Evolutionary conservation across 495 filamentous ascomycete genomes (phyloP), one percentile per base, ranked within the genome.

Genomic region (Achaetomiella virescens): DNA sequence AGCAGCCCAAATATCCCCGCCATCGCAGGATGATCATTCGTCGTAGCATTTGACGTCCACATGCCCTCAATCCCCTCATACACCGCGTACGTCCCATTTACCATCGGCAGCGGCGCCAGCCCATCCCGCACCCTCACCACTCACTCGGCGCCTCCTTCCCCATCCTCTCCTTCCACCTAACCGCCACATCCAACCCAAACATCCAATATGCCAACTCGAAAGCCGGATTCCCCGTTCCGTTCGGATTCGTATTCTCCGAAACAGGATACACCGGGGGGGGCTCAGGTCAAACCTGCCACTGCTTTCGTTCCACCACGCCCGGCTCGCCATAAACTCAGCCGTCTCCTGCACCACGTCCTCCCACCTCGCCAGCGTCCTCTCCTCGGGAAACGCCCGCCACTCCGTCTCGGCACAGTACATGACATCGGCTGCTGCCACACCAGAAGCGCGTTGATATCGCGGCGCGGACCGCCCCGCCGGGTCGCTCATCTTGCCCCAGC

Each of bases 401-500:
- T 79, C 75, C 24, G 68, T 64, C 55, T 81, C 78, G 11, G 78
- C 78, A 54, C 80, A 79, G 52, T 74, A 76, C 68, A 80, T 74
- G 8, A 75, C 67, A 55, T 80, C 35, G 77, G 76, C 57, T 81
- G 78, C 55, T 81, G 78, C 78, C 78, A 81, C 50, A 80, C 79
- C 20, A 81, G 61, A 22, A 81, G 61, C 15, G 67, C 70, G 61
- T 81, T 80, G 59, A 81, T 81, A 56, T 80, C 77, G 15, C 8
- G 81, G 81, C 11, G 80, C 78, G 38, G 70, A 74, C 48, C 78
- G 66, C 44, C 81, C 80, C 4, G 74, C 73, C 0, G 80, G 75
- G 60, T 82, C 81, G 7, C 73, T 80, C 79, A 82, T 82, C 64
- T 84, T 84, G 8, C 81, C 78, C 74, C 78, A 77, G 49, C 78